Evolutionary conservation across 176 grass and related monocot species (phyloP).

Genomic region (Oryza meridionalis): DNA sequence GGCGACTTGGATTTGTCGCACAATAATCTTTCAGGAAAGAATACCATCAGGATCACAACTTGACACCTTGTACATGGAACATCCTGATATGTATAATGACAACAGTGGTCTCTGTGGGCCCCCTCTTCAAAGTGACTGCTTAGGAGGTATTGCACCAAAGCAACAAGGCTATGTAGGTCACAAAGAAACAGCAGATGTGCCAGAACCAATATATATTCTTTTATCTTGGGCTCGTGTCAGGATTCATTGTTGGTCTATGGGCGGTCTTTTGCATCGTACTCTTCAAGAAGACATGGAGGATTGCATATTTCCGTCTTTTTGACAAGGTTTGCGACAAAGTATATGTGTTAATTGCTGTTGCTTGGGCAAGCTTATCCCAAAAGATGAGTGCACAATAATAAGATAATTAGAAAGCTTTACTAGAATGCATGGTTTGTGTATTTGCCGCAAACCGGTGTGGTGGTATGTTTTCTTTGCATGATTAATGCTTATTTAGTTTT

Average conservation of each 20-base stretch:
- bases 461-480: too few species aligned
- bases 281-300: slow-evolving; percentile 38
- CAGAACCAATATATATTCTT: background rate
- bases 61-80: slow-evolving; percentile 28
- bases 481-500: too few species aligned
- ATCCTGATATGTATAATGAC: slow-evolving; percentile 37
- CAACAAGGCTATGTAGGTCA: too few species aligned
- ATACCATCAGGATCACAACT: slow-evolving; percentile 48
- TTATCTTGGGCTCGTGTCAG: slow-evolving; percentile 17
- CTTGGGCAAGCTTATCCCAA: background rate
- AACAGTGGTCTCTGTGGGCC: slow-evolving; percentile 39
- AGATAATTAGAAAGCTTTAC: too few species aligned
- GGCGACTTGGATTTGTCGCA: slow-evolving; percentile 41
- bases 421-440: too few species aligned
- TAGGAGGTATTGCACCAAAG: background rate
- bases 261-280: slow-evolving; percentile 15
- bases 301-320: slow-evolving; percentile 23
- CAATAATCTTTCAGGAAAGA: slow-evolving; percentile 39
- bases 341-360: background rate
- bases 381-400: background rate
- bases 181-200: background rate
- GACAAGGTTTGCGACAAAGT: slow-evolving; percentile 9
- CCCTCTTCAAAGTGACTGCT: slow-evolving; percentile 28
- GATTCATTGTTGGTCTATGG: slow-evolving; percentile 39
- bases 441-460: too few species aligned